phyloP scores from a whole-genome alignment of 805 yeast species.

The Ascoidea rubescens region DNA sequence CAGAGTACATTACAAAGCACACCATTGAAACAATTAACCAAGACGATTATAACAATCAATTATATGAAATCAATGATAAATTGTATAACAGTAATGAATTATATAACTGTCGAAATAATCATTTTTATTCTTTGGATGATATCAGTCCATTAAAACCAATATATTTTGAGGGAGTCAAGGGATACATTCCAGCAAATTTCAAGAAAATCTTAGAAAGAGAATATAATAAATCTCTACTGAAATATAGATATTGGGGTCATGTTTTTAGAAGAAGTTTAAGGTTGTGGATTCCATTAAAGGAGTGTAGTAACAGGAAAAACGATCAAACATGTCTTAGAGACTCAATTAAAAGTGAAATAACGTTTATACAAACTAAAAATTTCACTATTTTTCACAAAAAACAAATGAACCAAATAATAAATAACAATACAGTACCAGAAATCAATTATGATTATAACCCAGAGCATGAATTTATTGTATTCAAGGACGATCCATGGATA shows the following conservation, averaged over 20 bases:
- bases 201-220: constrained; percentile 10
- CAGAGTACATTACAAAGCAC: not conserved
- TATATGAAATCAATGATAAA: constrained; percentile 18
- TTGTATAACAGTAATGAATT: constrained; percentile 17
- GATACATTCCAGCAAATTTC: constrained; percentile 37
- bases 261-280: constrained; percentile 1
- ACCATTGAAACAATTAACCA: not conserved
- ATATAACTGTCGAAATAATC: constrained; percentile 47
- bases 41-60: constrained; percentile 1
- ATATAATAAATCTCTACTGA: constrained; percentile 1
- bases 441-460: not conserved
- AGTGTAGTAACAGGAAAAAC: not conserved
- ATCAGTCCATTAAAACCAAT: constrained; percentile 37
- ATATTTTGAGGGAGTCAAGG: constrained; percentile 41
- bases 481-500: constrained; percentile 5
- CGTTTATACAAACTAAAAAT: not conserved
- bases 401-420: not conserved
- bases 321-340: constrained; percentile 1
- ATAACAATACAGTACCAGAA: not conserved
- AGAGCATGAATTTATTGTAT: not conserved
- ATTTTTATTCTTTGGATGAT: constrained; percentile 33
- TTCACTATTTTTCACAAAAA: constrained; percentile 1
- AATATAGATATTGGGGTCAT: constrained; percentile 1
- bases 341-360: not conserved
- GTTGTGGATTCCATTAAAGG: constrained; percentile 4